Base-by-base conservation (phyloP, 2,329 filamentous ascomycete species). In the Phoma sp. region DNA sequence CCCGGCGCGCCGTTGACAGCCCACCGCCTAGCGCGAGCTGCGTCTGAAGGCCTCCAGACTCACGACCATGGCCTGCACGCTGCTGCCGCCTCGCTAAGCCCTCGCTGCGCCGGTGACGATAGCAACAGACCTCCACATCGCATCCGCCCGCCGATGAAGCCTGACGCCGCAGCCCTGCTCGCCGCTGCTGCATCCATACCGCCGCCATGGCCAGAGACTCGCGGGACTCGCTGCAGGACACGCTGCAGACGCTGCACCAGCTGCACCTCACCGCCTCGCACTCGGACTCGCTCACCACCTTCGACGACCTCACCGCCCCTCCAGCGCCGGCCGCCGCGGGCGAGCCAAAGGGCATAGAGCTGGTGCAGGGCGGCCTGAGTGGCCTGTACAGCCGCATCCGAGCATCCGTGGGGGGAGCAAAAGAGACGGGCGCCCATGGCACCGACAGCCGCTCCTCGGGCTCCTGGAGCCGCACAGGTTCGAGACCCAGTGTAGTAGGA, bases 221-320 rank as follows among this genome's bases (percentile, higher is more conserved):
- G 45, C 62, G 58, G 23, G 61, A 49, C 23, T 61, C 60, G 46
- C 58, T 25, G 23, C 23, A 25, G 5, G 23, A 25, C 23, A 9
- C 23, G 23, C 23, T 65, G 53, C 59, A 54, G 23, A 53, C 71
- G 36, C 85, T 97, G 56, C 90, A 96, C 75, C 88, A 91, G 66
- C 96, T 97, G 62, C 93, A 97, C 75, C 92, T 82, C 43, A 87
- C 90, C 5, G 92, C 93, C n/a, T 96, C 90, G 68, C 90, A 91
- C 71, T 90, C 90, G 28, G 89, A 90, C 59, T 85, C 87, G 28
- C 81, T 98, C 40, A 98, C 93, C 2, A 96, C 92, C 7, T 98
- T 98, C 77, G 96, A 96, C 76, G 93, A 97, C 69, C 93, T 96
- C 67, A 90, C 89, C 1, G 83, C 88, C 1, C 87, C 88, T 5